Base-by-base conservation (phyloP, 441 rosid species). In the Populus hybrid region DNA sequence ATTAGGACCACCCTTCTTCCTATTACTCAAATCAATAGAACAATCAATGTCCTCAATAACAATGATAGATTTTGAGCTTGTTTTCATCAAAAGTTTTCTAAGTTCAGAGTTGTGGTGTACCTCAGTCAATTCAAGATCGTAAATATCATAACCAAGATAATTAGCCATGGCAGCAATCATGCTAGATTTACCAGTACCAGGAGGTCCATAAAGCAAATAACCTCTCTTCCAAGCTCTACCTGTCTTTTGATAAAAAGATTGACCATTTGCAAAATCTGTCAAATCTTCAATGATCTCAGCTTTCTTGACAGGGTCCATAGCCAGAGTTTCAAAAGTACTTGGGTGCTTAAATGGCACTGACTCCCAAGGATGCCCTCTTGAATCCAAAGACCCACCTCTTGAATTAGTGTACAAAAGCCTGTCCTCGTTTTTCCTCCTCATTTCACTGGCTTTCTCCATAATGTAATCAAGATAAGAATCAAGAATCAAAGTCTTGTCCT, bases 11-110 rank as follows among this genome's bases (percentile, higher is more conserved):
- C 70, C 80, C 67, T 82, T 84, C 81, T 85, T 88, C 73, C 93
- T 82, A 72, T 88, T 88, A 36, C 89, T 85, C 80, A 93, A 78
- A 85, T 78, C 89, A 66, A 92, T 84, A 0, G 99, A 93, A 35
- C 99, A 95, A 80, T 95, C 99, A 21, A 95, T 95, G 57, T 95
- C 99, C 50, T 95, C 99, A 36, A 95, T 92, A 0, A 95, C 99
- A 57, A 95, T 92, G 1, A 95, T 85, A 2, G 99, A 95, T 54
- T 92, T 92, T 1, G 97, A 92, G 72, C 90, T 91, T 11, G 96
- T 95, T 81, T 92, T 92, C 98, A 93, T 93, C 66, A 93, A 70
- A 35, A 79, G 78, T 69, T 88, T 93, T 81, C 93, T 78, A 72
- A 93, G 85, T 67, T 92, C 98, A 0, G 96, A 93, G 46, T 93